Evolutionary conservation across 2,329 filamentous ascomycete species (phyloP), one percentile per base, ranked within the genome.

Genomic region (Piedraia hortae): DNA sequence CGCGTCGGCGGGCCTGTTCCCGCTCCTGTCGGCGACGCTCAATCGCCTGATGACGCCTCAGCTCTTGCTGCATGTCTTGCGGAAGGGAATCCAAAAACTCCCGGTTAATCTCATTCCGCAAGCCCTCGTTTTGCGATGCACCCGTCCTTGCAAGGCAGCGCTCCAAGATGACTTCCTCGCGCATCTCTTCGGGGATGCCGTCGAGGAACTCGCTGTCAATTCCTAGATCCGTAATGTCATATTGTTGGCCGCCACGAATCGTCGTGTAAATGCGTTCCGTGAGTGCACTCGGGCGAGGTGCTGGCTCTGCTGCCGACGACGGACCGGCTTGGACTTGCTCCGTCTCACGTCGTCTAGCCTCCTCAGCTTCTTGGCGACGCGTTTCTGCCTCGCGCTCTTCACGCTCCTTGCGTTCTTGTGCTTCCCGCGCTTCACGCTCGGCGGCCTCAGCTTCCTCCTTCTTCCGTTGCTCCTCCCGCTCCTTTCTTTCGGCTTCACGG

Each of bases 181-280:
- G 62, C 39, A 93, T 67, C 28, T 97, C 88, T 35, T 97, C 85
- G 0, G 85, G 85, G n/a, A 97, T 52, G n/a, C 82, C 88, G 27
- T 85, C 75, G 4, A 97, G 62, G 45, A 91, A 97, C 25, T 89
- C 80, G 9, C 72, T 62, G 40, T 97, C 85, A 34, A 97, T 93
- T 21, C 82, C 80, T 29, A 97, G 58, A 28, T 75, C 74, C 0
- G 85, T 97, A 21, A 97, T 85, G 42, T 97, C 85, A 23, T 89
- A 62, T 36, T 85, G 67, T 30, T 73, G 71, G 12, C 80, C 82
- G 28, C 80, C 58, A 24, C 97, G 78, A 2, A 62, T 80, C 9
- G 75, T 88, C 35, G 68, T 69, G 12, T 14, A 14, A 14, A 89
- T 59, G 21, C 80, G 69, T 28, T 38, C 35, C 22, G 59, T 56